Percentiles rank a stretch among this genome's conserved stretches.
Conservation (phyloP, 768 basidiomycete species). For the Sarcodon sp. region DNA sequence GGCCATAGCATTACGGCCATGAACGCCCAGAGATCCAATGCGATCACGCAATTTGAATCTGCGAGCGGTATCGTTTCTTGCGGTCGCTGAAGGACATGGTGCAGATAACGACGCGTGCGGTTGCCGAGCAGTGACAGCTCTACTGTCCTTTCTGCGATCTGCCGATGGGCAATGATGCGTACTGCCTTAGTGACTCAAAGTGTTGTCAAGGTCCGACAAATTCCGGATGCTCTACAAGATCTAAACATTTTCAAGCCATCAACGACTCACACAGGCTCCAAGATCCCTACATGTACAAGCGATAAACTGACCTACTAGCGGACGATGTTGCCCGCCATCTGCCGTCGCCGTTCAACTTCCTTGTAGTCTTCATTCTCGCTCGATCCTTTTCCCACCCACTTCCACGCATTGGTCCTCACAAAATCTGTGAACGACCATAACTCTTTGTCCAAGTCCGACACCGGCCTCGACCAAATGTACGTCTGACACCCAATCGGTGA, state of each 20-base stretch:
- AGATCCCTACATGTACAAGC: no score
- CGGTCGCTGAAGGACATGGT: no score
- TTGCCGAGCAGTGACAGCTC: no score
- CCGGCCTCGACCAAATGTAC: conserved; percentile 50
- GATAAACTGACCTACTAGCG: no score
- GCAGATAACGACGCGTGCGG: no score
- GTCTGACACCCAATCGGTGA: conserved; percentile 40
- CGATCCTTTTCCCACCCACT: conserved; percentile 48
- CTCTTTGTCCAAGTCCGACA: conserved; percentile 33
- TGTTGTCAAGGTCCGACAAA: not conserved
- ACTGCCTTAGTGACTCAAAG: not conserved
- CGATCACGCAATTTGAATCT: no score
- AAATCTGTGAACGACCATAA: conserved; percentile 84
- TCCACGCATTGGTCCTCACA: conserved; percentile 59
- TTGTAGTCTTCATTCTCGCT: conserved; percentile 25
- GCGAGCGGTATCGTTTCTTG: no score
- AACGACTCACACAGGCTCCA: no score
- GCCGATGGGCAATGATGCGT: not conserved
- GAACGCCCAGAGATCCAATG: no score
- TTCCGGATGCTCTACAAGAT: no score
- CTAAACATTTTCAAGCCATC: no score
- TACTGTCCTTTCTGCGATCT: not conserved
- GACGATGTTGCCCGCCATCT: conserved; percentile 23
- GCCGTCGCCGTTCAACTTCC: conserved; percentile 39
- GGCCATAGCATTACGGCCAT: no score